Base-by-base conservation (phyloP, 2,329 filamentous ascomycete genomes). In the Talaromyces sp. region DNA sequence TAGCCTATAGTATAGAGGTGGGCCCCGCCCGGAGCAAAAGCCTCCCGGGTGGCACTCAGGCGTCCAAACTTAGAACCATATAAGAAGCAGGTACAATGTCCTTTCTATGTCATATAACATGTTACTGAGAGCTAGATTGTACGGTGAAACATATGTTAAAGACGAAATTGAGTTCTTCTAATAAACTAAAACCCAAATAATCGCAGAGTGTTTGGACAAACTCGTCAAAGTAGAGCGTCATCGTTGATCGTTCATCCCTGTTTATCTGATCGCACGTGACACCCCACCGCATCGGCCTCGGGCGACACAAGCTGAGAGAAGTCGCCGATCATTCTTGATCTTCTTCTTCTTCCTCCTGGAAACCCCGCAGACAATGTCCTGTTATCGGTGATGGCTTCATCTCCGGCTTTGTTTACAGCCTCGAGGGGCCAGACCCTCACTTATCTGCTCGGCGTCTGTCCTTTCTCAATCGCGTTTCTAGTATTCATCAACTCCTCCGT, bases 401-500 rank as follows among this genome's bases (percentile, higher is more conserved):
- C 59, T 54, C 63, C 57, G 48, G 57, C 64, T 45, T 65, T 78
- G 57, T 82, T 86, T 65, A 85, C 82, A 22, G 84, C 82, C n/a
- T 80, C 78, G 17, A 75, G 75, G 57, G 68, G 77, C 2, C 84
- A 87, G 66, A 78, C 82, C 27, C 73, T 79, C 29, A 83, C 83
- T 17, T 87, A 87, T 63, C 74, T 87, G 22, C 74, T 85, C 41
- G 82, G 80, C 40, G 81, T 86, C 57, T 85, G 84, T 44, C 80
- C 85, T 32, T 86, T 86, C 72, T 84, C 81, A 60, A 87, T 87
- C 61, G 80, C 82, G 16, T 86, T 86, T 69, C 76, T 87, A 39
- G 84, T 87, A 45, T 87, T 86, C 69, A 76, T 87, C 57, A 87
- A 87, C 68, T 82, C 82, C 54, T 82, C 82, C 47, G 76, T 86